Conservation (phyloP, 129 eudicot species). For the Gnaphalium uliginosum region DNA sequence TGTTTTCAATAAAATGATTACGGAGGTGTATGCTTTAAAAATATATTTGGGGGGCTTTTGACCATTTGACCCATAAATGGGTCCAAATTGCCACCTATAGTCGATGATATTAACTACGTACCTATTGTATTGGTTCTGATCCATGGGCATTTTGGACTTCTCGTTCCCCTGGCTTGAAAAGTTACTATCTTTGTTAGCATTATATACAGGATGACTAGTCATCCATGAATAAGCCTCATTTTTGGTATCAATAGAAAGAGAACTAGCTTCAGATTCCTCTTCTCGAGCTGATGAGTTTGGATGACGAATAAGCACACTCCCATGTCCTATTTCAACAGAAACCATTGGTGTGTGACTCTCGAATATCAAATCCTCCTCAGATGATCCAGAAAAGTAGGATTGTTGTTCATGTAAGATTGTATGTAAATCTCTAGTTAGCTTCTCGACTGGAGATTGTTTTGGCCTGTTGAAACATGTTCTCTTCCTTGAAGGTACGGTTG, state of each 20-base stretch:
- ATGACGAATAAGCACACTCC: constrained; percentile 81
- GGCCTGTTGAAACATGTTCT: constrained; percentile 66
- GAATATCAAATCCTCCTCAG: constrained; percentile 75
- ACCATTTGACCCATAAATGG: background rate
- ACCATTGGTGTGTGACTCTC: constrained; percentile 81
- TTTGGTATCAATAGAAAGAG: constrained; percentile 69
- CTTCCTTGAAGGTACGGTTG: constrained; percentile 73
- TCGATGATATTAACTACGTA: constrained; percentile 20
- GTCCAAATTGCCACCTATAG: background rate
- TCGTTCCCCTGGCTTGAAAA: constrained; percentile 10
- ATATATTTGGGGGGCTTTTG: background rate
- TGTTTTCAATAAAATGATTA: background rate
- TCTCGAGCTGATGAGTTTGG: constrained; percentile 46
- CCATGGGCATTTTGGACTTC: constrained; percentile 28
- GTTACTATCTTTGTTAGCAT: constrained; percentile 35
- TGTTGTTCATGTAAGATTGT: constrained; percentile 74
- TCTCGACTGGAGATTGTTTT: constrained; percentile 72
- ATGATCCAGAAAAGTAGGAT: constrained; percentile 61
- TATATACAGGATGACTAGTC: constrained; percentile 33
- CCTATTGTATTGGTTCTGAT: constrained; percentile 52
- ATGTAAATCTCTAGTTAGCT: constrained; percentile 70
- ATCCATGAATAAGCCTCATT: constrained; percentile 53
- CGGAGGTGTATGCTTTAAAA: background rate
- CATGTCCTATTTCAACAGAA: constrained; percentile 91
- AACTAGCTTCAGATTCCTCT: constrained; percentile 89